These are phyloP conservation scores for Russula sp. DNA, from an alignment of 768 basidiomycete species.

Conservation along the genomic window DNA sequence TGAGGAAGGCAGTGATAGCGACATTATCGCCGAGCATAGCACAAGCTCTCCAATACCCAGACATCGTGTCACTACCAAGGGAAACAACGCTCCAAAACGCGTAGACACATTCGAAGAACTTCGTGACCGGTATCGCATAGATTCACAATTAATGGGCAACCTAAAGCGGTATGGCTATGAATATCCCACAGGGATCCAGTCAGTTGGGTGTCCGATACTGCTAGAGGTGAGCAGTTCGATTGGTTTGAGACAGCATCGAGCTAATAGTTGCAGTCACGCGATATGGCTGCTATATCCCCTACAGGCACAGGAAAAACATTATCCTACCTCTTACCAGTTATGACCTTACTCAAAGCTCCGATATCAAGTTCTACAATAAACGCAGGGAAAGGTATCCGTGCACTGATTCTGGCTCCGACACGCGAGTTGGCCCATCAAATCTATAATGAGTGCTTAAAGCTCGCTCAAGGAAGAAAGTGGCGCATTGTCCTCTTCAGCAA, in stretches of 20 bases:
- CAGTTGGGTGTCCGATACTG: slow-evolving; percentile 71
- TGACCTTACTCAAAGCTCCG: slow-evolving; percentile 53
- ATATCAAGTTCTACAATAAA: slow-evolving; percentile 39
- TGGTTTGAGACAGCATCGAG: neutral
- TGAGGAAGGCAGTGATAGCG: slow-evolving; percentile 22
- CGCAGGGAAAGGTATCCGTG: slow-evolving; percentile 56
- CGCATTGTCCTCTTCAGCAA: slow-evolving; percentile 77
- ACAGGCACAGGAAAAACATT: slow-evolving; percentile 98
- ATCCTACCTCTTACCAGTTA: slow-evolving; percentile 80
- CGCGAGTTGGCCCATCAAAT: slow-evolving; percentile 96
- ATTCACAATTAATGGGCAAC: slow-evolving; percentile 58
- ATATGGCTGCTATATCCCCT: slow-evolving; percentile 91
- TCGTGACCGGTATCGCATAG: slow-evolving; percentile 46
- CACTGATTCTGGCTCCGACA: slow-evolving; percentile 83
- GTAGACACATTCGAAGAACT: slow-evolving; percentile 54
- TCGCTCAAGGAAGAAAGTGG: slow-evolving; percentile 80
- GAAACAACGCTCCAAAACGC: slow-evolving; percentile 55
- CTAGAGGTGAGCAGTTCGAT: slow-evolving; percentile 47
- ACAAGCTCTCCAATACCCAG: slow-evolving; percentile 28
- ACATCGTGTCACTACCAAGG: slow-evolving; percentile 72
- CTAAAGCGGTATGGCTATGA: slow-evolving; percentile 52
- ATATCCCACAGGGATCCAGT: slow-evolving; percentile 74
- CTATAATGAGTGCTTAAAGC: slow-evolving; percentile 78
- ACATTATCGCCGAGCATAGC: slow-evolving; percentile 22
- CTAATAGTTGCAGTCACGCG: slow-evolving; percentile 47